Percentiles rank a stretch among this genome's conserved stretches.
These are phyloP conservation scores for Botryotinia narcissicola DNA, from an alignment of 2,329 filamentous ascomycete species.

Conservation along the genomic window DNA sequence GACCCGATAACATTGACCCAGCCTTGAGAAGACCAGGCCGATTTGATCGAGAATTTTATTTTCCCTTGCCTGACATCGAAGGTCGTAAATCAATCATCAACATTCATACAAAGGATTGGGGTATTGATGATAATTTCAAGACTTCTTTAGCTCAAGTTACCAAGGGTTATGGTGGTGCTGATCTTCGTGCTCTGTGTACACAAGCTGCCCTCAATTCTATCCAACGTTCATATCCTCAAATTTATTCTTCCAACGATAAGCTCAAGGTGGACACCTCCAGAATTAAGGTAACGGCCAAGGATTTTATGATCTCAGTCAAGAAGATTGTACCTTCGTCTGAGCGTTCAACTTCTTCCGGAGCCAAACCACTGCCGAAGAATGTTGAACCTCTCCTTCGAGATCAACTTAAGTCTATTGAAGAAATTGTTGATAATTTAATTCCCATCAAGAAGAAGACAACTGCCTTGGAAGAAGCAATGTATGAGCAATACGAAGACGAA, in stretches of 20 bases:
- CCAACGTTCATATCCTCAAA: constrained; percentile 92
- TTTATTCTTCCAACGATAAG: constrained; percentile 88
- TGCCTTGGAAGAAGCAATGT: constrained; percentile 91
- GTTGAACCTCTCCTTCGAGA: constrained; percentile 78
- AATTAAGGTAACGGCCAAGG: constrained; percentile 84
- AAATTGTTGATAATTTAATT: constrained; percentile 69
- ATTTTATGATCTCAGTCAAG: constrained; percentile 96
- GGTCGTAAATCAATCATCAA: constrained; percentile 84
- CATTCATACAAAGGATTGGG: constrained; percentile 95
- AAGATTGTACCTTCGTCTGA: constrained; percentile 96
- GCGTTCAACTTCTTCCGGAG: constrained; percentile 79
- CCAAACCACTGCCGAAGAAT: constrained; percentile 72
- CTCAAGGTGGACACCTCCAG: constrained; percentile 80
- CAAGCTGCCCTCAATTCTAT: constrained; percentile 95
- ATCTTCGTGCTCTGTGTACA: constrained; percentile 89
- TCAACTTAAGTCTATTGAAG: constrained; percentile 68
- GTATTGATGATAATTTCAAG: constrained; percentile 76
- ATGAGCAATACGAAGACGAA: constrained; percentile 76
- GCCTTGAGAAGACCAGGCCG: constrained; percentile 90
- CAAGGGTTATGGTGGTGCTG: constrained; percentile 95
- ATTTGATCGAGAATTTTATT: constrained; percentile 98
- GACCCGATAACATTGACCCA: constrained; percentile 93
- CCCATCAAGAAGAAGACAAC: constrained; percentile 84
- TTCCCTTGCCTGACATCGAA: constrained; percentile 80
- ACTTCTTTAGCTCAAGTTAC: constrained; percentile 80